Conservation (phyloP, 768 basidiomycete genomes). For the Melanogaster broomeanus region DNA sequence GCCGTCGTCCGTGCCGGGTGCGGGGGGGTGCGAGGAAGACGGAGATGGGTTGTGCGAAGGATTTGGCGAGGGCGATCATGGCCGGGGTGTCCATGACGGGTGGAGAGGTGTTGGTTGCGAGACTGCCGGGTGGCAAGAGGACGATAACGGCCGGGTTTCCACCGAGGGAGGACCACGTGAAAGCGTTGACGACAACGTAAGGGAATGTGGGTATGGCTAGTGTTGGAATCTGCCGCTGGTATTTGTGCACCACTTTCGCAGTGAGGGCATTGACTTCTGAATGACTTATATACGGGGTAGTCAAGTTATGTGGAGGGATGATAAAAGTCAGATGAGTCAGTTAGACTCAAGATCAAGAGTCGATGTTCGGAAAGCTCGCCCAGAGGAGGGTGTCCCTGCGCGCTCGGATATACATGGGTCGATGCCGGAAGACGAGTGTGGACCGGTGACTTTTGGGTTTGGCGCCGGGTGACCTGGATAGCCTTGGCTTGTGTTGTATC, state of each 20-base stretch:
- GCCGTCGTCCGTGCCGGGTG: constrained; percentile 19
- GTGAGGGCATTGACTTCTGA: not conserved
- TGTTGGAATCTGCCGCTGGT: not conserved
- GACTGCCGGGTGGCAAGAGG: constrained; percentile 19
- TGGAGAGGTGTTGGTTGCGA: not conserved
- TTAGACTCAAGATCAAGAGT: too few species aligned
- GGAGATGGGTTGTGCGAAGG: constrained; percentile 48
- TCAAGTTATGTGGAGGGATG: not conserved
- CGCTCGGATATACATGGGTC: too few species aligned
- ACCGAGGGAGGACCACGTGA: constrained; percentile 40
- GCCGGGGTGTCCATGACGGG: not conserved
- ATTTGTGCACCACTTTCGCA: not conserved
- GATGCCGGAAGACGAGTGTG: too few species aligned
- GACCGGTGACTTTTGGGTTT: too few species aligned
- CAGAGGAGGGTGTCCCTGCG: too few species aligned
- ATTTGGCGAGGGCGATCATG: constrained; percentile 36
- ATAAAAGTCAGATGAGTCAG: too few species aligned
- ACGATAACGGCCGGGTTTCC: constrained; percentile 49
- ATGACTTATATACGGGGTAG: too few species aligned
- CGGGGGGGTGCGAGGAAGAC: constrained; percentile 33
- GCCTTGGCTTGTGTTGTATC: too few species aligned
- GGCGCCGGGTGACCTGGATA: too few species aligned
- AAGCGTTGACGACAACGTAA: constrained; percentile 45
- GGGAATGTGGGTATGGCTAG: constrained; percentile 4
- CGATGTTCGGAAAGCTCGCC: too few species aligned